phyloP scores from a whole-genome alignment of 345 rosid species.

The Linum lewisii region DNA sequence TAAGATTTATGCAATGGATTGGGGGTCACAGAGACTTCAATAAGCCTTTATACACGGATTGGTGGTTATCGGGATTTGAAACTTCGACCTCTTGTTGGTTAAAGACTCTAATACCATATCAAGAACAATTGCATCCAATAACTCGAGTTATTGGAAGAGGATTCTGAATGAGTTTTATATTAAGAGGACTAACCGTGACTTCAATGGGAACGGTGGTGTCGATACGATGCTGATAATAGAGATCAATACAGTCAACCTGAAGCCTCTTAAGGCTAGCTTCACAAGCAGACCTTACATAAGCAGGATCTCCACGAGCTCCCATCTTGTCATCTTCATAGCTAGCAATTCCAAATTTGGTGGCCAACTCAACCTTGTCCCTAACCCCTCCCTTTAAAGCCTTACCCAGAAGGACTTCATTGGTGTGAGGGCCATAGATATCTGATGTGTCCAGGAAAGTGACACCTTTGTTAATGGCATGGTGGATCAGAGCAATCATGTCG shows the following conservation, averaged over 20 bases:
- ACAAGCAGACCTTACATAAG: conserved; percentile 40
- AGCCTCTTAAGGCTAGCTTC: conserved; percentile 56
- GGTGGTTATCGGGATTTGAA: no score
- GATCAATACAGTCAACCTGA: conserved; percentile 43
- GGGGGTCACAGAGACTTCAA: no score
- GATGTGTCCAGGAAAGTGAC: conserved; percentile 45
- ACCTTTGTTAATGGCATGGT: conserved; percentile 34
- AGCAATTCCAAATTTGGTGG: conserved; percentile 46
- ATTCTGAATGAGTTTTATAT: no score
- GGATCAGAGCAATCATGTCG: conserved; percentile 44
- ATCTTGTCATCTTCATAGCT: conserved; percentile 14
- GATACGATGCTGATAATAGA: conserved; percentile 51
- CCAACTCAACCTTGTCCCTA: conserved; percentile 46
- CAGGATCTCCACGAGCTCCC: conserved; percentile 41
- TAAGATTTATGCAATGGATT: no score
- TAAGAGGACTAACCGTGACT: conserved; percentile 45
- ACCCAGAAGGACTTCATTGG: conserved; percentile 42
- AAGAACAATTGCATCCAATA: no score
- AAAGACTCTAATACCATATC: no score
- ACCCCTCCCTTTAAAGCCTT: conserved; percentile 31
- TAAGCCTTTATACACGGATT: no score
- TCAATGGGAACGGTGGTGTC: conserved; percentile 50
- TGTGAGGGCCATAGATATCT: conserved; percentile 38
- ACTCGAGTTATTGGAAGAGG: no score
- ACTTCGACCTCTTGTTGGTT: no score